Evolutionary conservation across 2,329 filamentous ascomycete species (phyloP).

Genomic region (Phoma herbarum): DNA sequence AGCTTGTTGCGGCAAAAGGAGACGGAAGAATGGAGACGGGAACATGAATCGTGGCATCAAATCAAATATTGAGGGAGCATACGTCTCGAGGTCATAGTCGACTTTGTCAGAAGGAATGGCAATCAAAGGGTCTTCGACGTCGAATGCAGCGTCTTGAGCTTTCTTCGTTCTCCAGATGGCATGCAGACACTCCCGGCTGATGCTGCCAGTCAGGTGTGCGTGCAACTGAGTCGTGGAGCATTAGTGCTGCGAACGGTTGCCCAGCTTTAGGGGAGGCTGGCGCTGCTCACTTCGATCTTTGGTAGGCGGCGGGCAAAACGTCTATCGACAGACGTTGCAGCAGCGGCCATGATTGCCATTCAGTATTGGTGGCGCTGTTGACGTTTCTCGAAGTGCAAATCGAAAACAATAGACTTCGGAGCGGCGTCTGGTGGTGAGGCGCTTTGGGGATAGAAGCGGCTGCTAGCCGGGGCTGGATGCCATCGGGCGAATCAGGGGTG

Average conservation of each 20-base stretch:
- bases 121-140: conserved; percentile 72
- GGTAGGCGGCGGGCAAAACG: conserved; percentile 50
- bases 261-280: conserved; percentile 33
- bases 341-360: conserved; percentile 25
- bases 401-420: conserved; percentile 26
- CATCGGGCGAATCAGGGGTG: conserved; percentile 26
- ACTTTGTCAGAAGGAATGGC: conserved; percentile 76
- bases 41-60: conserved; percentile 16
- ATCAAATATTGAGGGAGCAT: conserved; percentile 38
- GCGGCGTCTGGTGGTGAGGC: conserved; percentile 26
- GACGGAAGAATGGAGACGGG: conserved; percentile 12
- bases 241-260: conserved; percentile 40
- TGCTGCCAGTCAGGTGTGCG: conserved; percentile 81
- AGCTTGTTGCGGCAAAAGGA: conserved; percentile 15
- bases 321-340: conserved; percentile 27
- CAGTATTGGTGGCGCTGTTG: conserved; percentile 34
- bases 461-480: conserved; percentile 18
- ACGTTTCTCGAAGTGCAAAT: conserved; percentile 31
- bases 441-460: conserved; percentile 28
- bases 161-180: conserved; percentile 75
- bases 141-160: conserved; percentile 58
- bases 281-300: conserved; percentile 54
- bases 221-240: conserved; percentile 67
- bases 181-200: conserved; percentile 75
- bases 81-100: conserved; percentile 75